phyloP scores from a whole-genome alignment of 2,329 filamentous ascomycete genomes.

The Trichoderma atrobrunneum region DNA sequence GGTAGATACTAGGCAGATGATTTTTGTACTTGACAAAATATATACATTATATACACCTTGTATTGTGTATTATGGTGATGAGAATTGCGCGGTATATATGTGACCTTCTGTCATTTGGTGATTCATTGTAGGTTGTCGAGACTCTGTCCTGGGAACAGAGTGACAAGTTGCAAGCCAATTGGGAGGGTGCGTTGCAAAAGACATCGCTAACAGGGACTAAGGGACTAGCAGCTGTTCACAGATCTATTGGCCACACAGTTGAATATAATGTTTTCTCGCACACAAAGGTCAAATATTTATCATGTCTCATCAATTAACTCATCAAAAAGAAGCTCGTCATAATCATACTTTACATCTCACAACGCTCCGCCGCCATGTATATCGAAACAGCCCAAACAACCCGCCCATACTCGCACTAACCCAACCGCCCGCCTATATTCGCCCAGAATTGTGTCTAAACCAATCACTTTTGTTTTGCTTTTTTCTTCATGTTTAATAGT shows the following conservation, averaged over 20 bases:
- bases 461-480: neutral
- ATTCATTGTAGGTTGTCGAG: neutral
- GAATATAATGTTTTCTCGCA: neutral
- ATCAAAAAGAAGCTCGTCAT: neutral
- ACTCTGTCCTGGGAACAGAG: neutral
- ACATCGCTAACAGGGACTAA: neutral
- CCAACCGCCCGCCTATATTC: neutral
- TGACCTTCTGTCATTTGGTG: neutral
- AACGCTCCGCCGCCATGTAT: neutral
- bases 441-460: neutral
- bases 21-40: slow-evolving; percentile 1
- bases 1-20: neutral
- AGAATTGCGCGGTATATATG: neutral
- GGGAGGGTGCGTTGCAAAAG: neutral
- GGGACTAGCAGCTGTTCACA: neutral
- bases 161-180: neutral
- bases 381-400: neutral
- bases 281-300: neutral
- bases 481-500: neutral
- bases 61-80: neutral
- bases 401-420: neutral
- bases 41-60: neutral
- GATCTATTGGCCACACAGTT: neutral
- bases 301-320: neutral
- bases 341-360: neutral